Conservation (phyloP, 805 yeast species). For the Yamadazyma paraphyllophila region DNA sequence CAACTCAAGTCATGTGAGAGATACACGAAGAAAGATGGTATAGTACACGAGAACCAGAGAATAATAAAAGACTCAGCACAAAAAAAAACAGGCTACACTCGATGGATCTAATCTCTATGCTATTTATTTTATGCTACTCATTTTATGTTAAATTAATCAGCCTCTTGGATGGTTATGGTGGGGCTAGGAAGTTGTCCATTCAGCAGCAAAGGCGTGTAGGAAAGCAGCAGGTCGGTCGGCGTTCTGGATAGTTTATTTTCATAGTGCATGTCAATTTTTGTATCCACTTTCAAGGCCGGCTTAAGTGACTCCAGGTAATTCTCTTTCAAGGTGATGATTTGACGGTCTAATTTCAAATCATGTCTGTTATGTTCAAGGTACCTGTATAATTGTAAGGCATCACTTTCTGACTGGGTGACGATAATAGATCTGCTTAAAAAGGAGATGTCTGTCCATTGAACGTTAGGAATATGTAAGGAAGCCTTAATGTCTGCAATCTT, state of each 20-base stretch:
- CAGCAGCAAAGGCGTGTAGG: background rate
- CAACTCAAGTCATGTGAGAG: no score
- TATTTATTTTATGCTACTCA: no score
- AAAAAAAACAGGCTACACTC: no score
- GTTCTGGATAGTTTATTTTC: slow-evolving; percentile 3
- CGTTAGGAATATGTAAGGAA: background rate
- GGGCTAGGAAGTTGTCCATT: slow-evolving; percentile 13
- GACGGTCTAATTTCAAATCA: slow-evolving; percentile 9
- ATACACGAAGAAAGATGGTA: no score
- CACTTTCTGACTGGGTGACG: slow-evolving; percentile 27
- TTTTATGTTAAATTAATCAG: background rate
- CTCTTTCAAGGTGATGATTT: slow-evolving; percentile 11
- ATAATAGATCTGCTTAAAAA: slow-evolving; percentile 34
- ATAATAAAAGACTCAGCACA: no score
- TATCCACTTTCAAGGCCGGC: slow-evolving; percentile 10
- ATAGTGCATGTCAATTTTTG: slow-evolving; percentile 6
- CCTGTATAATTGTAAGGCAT: slow-evolving; percentile 23
- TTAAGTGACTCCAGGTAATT: slow-evolving; percentile 7
- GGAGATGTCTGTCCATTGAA: slow-evolving; percentile 38
- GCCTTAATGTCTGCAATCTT: slow-evolving; percentile 18
- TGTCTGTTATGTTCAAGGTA: slow-evolving; percentile 17
- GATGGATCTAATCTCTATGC: background rate
- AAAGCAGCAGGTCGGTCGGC: background rate
- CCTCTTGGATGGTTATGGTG: slow-evolving; percentile 9
- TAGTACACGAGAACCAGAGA: no score